Evolutionary conservation across 108 stramenopile genomes (phyloP).

Genomic region (Cyclotella kingstonii): DNA sequence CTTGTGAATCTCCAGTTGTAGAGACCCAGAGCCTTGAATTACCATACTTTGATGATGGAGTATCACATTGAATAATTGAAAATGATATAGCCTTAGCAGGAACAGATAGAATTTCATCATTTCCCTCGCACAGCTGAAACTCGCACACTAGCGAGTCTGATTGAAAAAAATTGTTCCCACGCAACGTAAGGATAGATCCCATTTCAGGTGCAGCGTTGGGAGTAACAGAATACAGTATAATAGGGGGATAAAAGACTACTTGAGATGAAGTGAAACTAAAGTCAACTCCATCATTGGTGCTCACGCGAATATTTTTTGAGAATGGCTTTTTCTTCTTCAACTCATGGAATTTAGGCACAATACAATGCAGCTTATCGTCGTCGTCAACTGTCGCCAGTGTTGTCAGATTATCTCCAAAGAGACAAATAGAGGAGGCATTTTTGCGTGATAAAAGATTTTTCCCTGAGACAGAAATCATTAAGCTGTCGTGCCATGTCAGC

Average conservation of each 20-base stretch:
- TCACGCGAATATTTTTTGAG: constrained; percentile 2
- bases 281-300: constrained; percentile 6
- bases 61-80: background rate
- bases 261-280: background rate
- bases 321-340: background rate
- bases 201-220: constrained; percentile 5
- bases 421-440: background rate
- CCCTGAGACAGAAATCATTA: background rate
- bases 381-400: background rate
- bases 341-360: background rate
- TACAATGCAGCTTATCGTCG: background rate
- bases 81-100: background rate
- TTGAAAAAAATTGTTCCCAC: background rate
- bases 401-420: background rate
- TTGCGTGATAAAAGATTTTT: background rate
- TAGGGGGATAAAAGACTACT: constrained; percentile 6
- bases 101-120: background rate
- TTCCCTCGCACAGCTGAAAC: background rate
- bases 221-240: background rate
- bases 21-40: constrained; percentile 1
- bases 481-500: background rate
- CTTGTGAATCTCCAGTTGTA: background rate
- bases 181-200: constrained; percentile 3
- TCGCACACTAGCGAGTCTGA: background rate
- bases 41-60: constrained; percentile 5